Evolutionary conservation across 2,329 filamentous ascomycete species (phyloP), one percentile per base, ranked within the genome.

Genomic region (Cryphonectria carpinicola): DNA sequence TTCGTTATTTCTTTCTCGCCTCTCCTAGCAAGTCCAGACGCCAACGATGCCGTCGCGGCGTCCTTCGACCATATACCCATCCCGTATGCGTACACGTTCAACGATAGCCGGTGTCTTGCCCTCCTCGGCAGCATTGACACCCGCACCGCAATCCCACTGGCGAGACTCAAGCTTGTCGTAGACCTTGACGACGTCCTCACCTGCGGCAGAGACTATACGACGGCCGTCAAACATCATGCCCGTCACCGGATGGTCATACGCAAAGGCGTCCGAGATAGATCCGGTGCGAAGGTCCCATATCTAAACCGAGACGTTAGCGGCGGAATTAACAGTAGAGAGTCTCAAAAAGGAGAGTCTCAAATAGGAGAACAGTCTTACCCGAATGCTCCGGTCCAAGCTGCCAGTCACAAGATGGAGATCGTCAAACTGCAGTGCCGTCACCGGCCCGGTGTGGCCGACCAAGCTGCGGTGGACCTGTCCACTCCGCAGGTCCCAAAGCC

Each of bases 261-360:
- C 96, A 80, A 95, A 99, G 25, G 95, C 96, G 80, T 99, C 96
- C 80, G 92, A 92, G 76, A 99, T 98, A 46, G 94, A 95, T 62
- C 96, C 96, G 17, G 94, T 98, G 68, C 96, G 93, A 70, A 99
- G 91, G 82, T 99, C 96, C 96, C 96, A 99, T 79, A 99, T 98
- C 95, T 98, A 37, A 25, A 11, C 19, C 58, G 49, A 43, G n/a
- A 14, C 3, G 32, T 41, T 32, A 39, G 49, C 13, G n/a, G 22
- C 41, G 17, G 28, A 7, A 13, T 35, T 35, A 19, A 5, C n/a
- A 65, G 41, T 22, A 8, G 28, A n/a, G 25, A 46, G 3, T 13
- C 17, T 54, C 41, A 64, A 64, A 63, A 10, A 37, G 54, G 58
- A 41, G 19, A 62, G n/a, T n/a, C 17, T 54, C 41, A 64, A 64